These are phyloP conservation scores for Hevea brasiliensis DNA, from an alignment of 345 rosid species.

Conservation along the genomic window DNA sequence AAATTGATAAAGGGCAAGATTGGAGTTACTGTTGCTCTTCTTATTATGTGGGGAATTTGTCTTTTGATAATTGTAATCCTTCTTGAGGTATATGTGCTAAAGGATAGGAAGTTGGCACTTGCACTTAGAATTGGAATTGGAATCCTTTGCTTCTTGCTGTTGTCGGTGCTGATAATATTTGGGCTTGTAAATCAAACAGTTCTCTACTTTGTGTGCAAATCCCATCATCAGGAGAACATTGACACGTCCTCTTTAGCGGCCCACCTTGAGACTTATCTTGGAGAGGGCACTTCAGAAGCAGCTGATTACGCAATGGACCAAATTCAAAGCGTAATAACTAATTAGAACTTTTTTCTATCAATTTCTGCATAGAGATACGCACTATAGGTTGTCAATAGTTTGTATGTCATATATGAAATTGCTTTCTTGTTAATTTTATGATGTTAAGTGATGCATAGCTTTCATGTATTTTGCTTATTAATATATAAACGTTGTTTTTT, in stretches of 20 bases:
- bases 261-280: constrained; percentile 14
- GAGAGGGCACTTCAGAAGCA: constrained; percentile 10
- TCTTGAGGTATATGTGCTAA: constrained; percentile 31
- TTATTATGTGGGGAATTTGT: constrained; percentile 22
- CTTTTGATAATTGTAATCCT: background rate
- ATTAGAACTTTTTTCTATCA: too few relatives aligned
- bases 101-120: constrained; percentile 12
- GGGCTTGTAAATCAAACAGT: constrained; percentile 28
- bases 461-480: too few relatives aligned
- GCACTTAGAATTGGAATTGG: constrained; percentile 11
- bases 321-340: too few relatives aligned
- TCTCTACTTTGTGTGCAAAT: constrained; percentile 31
- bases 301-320: constrained; percentile 14
- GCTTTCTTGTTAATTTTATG: too few relatives aligned
- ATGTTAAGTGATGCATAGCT: too few relatives aligned
- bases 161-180: constrained; percentile 14
- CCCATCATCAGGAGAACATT: constrained; percentile 20
- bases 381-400: too few relatives aligned
- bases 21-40: constrained; percentile 1
- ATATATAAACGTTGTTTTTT: too few relatives aligned
- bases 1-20: constrained; percentile 16
- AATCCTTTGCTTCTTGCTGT: constrained; percentile 9
- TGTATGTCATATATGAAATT: too few relatives aligned
- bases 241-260: constrained; percentile 7
- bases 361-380: too few relatives aligned